Conservation (phyloP, 1,139 yeast species). For the Meyerozyma smithsonii region DNA sequence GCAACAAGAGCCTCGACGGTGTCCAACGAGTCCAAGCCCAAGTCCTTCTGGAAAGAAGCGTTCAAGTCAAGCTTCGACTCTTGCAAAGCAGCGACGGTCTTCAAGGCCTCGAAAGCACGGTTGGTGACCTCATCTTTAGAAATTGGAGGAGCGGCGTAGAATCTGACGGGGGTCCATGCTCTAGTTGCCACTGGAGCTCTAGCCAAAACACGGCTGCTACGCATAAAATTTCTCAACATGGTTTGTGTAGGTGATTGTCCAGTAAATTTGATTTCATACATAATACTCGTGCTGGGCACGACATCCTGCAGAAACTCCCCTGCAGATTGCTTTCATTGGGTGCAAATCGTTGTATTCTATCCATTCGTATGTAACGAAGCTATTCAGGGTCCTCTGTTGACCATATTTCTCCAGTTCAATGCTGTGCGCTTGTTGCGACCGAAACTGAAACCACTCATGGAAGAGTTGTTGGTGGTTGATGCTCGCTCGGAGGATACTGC, state of each 20-base stretch:
- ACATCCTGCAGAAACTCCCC: neutral
- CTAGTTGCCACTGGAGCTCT: conserved; percentile 24
- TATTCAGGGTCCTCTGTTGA: conserved; percentile 4
- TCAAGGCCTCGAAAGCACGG: conserved; percentile 48
- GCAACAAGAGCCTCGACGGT: conserved; percentile 70
- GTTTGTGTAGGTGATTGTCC: conserved; percentile 4
- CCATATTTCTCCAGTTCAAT: conserved; percentile 41
- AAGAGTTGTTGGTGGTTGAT: conserved; percentile 7
- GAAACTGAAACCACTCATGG: conserved; percentile 10
- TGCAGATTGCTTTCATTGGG: neutral
- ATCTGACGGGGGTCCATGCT: conserved; percentile 34
- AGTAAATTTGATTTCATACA: neutral
- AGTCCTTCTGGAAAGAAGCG: conserved; percentile 55
- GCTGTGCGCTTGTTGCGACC: conserved; percentile 38
- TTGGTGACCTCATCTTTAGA: conserved; percentile 43
- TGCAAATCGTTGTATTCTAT: no score
- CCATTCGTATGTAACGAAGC: no score
- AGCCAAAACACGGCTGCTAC: conserved; percentile 34
- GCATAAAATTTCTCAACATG: conserved; percentile 28
- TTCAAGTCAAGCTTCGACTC: conserved; percentile 39
- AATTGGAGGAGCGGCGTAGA: conserved; percentile 46
- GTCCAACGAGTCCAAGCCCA: conserved; percentile 68
- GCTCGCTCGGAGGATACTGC: conserved; percentile 21
- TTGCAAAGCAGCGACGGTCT: conserved; percentile 48
- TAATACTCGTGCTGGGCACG: neutral